Base-by-base conservation (phyloP, 768 basidiomycete species). In the Hirschioporus abietinus region DNA sequence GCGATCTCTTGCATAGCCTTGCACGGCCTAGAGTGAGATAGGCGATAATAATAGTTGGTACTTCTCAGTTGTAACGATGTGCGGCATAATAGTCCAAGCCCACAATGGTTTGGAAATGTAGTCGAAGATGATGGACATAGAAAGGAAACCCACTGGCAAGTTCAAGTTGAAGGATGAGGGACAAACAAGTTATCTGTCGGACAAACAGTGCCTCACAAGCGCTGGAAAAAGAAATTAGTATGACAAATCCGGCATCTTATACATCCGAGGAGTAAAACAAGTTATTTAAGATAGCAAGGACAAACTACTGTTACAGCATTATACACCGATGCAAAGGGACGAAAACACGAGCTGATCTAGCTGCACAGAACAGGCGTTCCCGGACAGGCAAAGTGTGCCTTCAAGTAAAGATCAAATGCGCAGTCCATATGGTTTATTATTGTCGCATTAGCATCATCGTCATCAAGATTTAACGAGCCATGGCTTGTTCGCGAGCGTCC, bases 401-500 rank as follows among this genome's bases (percentile, higher is more conserved):
- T 52, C 42, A 20, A 5, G 42, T 5, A 3, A 52, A 52, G 42
- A 12, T 20, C 42, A 12, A 52, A 20, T 52, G 42, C 42, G 42
- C 42, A 52, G 42, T 52, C 42, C 42, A 52, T 52, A 20, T 20
- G 3, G 12, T 52, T 52, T 52, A 52, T 52, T 52, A 52, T 52
- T 52, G 42, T 20, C 42, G 42, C 3, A 52, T 5, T 1, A 15
- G 12, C 12, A 52, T 52, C 42, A 15, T 52, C 20, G 26, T 52
- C 23, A 34, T 78, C 71, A 83, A 10, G 77, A 72, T 60, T 79
- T 78, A 75, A 90, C 83, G 63, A 95, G 74, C 81, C 88, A 90
- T 4, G 92, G 90, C 76, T 95, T 95, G 75, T 95, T 89, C 9
- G 82, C 73, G 70, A 84, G 77, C 72, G 91, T 92, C 94, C 93